phyloP scores from a whole-genome alignment of 2,329 filamentous ascomycete species.

The Claviceps africana region DNA sequence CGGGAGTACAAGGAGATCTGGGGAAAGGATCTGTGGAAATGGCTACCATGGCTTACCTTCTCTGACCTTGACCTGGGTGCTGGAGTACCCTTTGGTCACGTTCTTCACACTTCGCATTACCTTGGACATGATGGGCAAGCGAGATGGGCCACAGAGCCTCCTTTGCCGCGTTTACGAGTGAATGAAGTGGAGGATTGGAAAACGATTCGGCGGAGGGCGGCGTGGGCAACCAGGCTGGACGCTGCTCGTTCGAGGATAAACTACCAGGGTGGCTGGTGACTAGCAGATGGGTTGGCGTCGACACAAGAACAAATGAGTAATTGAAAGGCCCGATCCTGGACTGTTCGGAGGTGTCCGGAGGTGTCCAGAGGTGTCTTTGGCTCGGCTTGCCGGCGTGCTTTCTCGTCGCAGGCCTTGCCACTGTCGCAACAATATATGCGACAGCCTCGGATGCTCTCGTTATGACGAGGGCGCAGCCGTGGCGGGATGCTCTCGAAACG shows the following conservation, averaged over 20 bases:
- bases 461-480: background rate
- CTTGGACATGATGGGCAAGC: constrained; percentile 63
- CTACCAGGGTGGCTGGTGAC: background rate
- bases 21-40: background rate
- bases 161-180: background rate
- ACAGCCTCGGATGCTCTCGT: background rate
- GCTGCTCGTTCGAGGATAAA: background rate
- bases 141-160: constrained; percentile 3
- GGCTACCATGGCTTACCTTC: constrained; percentile 58
- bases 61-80: constrained; percentile 92
- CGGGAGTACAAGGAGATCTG: background rate
- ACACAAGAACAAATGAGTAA: background rate
- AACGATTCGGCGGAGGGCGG: background rate
- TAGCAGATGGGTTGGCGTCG: background rate
- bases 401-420: background rate
- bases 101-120: constrained; percentile 97
- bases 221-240: background rate
- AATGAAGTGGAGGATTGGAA: background rate
- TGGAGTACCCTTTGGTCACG: constrained; percentile 97
- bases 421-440: background rate
- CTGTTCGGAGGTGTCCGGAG: too few relatives aligned
- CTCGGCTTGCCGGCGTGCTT: background rate
- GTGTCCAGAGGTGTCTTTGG: background rate
- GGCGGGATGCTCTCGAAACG: background rate
- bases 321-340: background rate